Conservation (phyloP, 176 grass and related monocot genomes). For the Avena sativa region DNA sequence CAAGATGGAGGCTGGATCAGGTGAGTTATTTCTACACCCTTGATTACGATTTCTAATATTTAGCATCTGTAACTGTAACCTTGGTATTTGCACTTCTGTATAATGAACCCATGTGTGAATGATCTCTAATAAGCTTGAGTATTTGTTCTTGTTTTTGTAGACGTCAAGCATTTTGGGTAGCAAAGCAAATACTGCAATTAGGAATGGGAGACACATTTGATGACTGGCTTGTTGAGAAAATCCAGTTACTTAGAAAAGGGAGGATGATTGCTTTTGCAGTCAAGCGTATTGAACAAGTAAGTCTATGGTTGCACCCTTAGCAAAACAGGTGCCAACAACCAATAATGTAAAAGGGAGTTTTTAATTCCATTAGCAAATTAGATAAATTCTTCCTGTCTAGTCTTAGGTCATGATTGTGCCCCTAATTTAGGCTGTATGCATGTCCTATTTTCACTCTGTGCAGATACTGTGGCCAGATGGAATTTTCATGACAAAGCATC, state of each 20-base stretch:
- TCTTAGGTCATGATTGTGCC: not conserved
- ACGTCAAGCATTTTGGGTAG: constrained; percentile 99
- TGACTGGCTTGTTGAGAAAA: constrained; percentile 99
- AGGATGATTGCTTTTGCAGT: constrained; percentile 85
- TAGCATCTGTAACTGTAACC: constrained; percentile 23
- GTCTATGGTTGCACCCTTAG: constrained; percentile 19
- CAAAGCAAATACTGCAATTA: constrained; percentile 94
- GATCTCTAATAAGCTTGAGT: constrained; percentile 5
- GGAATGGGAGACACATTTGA: constrained; percentile 99
- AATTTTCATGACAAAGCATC: constrained; percentile 96
- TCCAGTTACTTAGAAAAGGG: constrained; percentile 88
- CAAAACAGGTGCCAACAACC: not conserved
- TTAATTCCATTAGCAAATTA: constrained; percentile 19
- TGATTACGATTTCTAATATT: constrained; percentile 45
- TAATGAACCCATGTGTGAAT: constrained; percentile 4
- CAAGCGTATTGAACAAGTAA: constrained; percentile 93
- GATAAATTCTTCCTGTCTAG: not conserved
- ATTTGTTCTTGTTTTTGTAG: constrained; percentile 52
- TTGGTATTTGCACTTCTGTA: not conserved
- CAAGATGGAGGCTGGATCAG: constrained; percentile 99
- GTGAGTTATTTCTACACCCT: constrained; percentile 47
- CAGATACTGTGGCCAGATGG: constrained; percentile 99
- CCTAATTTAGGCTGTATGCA: constrained; percentile 19
- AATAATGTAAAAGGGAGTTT: not conserved
- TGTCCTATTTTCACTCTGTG: constrained; percentile 34